Base-by-base conservation (phyloP, 345 rosid genomes). In the Atalantia buxifolia region DNA sequence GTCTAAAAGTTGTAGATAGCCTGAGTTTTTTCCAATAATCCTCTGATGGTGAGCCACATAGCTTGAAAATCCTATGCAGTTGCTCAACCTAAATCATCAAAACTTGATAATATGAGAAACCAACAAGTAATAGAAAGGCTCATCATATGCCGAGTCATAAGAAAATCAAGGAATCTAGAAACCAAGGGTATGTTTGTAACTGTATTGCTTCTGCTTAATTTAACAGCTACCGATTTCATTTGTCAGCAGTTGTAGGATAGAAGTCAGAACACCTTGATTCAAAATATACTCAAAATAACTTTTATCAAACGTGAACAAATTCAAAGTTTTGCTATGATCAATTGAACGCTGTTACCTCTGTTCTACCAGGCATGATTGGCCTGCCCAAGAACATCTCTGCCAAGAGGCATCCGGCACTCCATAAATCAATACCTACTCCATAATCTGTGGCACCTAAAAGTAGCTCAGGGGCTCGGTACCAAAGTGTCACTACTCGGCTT, bases 11-110 rank as follows among this genome's bases (percentile, higher is more conserved):
- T 30, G 89, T 86, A 4, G 97, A 87, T 67, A 91, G 75, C 87
- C 79, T 89, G 59, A 90, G 76, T 78, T 86, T 91, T 82, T 87
- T 93, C 97, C 99, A 95, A 76, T 93, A 95, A 55, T 90, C 93
- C 79, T 95, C 94, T 1, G 91, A 84, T 30, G 98, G 98, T n/a
- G 96, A 86, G 60, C 98, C 97, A 38, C 97, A 95, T 48, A 95
- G 87, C 84, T 89, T 83, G 78, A 95, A 95, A 74, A 91, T 95
- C 83, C 85, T 91, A 82, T 95, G 96, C 71, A 93, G 84, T 83
- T 93, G 99, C 82, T 95, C 98, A 72, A 93, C 94, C 99, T 91
- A 61, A 65, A 36, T 36, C 56, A 70, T 18, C 4, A 72, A 69
- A n/a, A 63, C 21, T 25, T 66, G 25, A 25, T 62, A 18, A 66